Conservation (phyloP, 805 yeast genomes). For the Candida adriatica region DNA sequence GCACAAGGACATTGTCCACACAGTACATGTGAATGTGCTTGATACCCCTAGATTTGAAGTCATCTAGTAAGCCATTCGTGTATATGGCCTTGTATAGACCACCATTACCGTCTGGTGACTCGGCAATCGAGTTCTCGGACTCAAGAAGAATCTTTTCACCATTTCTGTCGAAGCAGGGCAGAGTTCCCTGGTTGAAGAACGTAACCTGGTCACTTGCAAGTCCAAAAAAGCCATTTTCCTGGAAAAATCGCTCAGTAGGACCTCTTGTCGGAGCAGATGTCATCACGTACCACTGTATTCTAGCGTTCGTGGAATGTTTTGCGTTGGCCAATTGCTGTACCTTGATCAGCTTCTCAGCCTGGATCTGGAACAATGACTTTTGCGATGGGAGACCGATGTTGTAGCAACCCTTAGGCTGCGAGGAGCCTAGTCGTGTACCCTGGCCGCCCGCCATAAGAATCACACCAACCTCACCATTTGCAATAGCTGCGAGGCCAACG, state of each 20-base stretch:
- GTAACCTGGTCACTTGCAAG: constrained; percentile 49
- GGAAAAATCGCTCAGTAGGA: constrained; percentile 69
- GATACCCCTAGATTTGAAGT: constrained; percentile 60
- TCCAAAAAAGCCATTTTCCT: constrained; percentile 62
- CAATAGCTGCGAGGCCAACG: constrained; percentile 63
- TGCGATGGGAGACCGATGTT: constrained; percentile 79
- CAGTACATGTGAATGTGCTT: constrained; percentile 95
- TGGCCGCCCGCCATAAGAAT: constrained; percentile 97
- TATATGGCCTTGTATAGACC: constrained; percentile 84
- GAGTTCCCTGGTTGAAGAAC: constrained; percentile 91
- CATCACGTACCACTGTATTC: constrained; percentile 87
- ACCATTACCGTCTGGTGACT: constrained; percentile 98
- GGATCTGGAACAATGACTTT: constrained; percentile 84
- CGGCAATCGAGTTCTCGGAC: constrained; percentile 48
- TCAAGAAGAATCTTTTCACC: constrained; percentile 69
- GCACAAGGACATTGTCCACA: constrained; percentile 89
- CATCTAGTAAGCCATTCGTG: constrained; percentile 57
- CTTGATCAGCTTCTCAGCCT: constrained; percentile 74
- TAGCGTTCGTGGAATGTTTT: constrained; percentile 23
- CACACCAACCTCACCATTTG: constrained; percentile 74
- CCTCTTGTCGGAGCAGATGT: constrained; percentile 82
- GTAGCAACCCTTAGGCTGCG: constrained; percentile 90
- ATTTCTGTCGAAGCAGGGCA: constrained; percentile 75
- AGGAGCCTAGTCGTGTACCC: constrained; percentile 90
- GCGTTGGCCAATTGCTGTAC: constrained; percentile 50